Conservation (phyloP, 73 alveolate species). For the Tetrahymena thermophila region DNA sequence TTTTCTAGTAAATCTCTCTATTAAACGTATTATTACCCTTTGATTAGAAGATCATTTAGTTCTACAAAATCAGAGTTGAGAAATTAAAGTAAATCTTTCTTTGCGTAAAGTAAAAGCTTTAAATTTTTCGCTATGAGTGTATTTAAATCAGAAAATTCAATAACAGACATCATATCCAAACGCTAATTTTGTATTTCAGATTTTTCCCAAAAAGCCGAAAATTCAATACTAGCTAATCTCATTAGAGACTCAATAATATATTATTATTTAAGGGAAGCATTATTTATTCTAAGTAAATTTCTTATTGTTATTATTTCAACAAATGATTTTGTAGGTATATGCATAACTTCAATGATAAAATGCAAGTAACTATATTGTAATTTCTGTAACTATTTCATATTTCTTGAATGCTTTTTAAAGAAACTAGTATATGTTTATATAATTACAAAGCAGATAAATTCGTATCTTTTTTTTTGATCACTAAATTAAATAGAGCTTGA, state of each 20-base stretch:
- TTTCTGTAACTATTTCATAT: background rate
- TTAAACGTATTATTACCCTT: background rate
- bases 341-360: background rate
- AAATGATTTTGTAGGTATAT: background rate
- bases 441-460: background rate
- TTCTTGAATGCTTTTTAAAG: background rate
- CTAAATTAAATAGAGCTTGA: background rate
- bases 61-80: background rate
- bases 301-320: background rate
- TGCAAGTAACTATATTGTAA: background rate
- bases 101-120: background rate
- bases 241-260: background rate
- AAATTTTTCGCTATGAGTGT: background rate
- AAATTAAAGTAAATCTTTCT: background rate
- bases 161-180: background rate
- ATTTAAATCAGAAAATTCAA: background rate
- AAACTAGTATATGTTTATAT: background rate
- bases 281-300: background rate
- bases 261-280: background rate
- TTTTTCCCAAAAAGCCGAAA: background rate
- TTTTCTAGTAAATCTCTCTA: background rate
- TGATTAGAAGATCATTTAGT: background rate
- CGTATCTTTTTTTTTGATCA: background rate
- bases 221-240: background rate
- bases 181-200: background rate